Evolutionary conservation across 2,329 filamentous ascomycete genomes (phyloP), one percentile per base, ranked within the genome.

Genomic region (Aaosphaeria arxii): DNA sequence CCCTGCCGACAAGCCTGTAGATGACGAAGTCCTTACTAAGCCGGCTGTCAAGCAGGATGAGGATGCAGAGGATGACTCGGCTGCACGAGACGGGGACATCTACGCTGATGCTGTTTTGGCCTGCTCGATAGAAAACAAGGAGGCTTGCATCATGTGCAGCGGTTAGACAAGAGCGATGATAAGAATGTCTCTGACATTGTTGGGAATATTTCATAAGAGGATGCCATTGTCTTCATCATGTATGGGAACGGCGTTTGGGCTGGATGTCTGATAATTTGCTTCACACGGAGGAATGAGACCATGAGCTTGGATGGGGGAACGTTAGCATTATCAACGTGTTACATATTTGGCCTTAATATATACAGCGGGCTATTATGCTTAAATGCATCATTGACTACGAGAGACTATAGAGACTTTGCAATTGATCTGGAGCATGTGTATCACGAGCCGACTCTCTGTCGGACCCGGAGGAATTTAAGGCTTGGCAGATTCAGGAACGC

Each of bases 81-180:
- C 86, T 55, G 85, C 87, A 57, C 83, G 88, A 7, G 91, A 96
- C 71, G 84, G 83, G 44, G 92, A 99, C 69, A 99, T 99, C 61
- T 99, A 96, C 73, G 92, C 92, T 0, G 89, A 97, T 60, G 89
- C 91, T 49, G 91, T 89, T 11, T 77, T 99, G 69, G 84, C 86
- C 62, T 99, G 94, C 79, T 96, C 91, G 75, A 97, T 99, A 71
- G 91, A 97, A 69, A 96, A 97, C 78, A 90, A 87, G 60, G 94
- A 99, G 71, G 81, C 87, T 42, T 99, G 94, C 71, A 71, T 96
- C 56, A 97, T 99, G 94, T 99, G 94, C 85, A 95, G 89, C 74
- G 92, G 91, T 77, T 97, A 82, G 72, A 49, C 9, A 17, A 24
- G 17, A 24, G 17, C 2, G 17, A n/a, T 44, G 11, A 24, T 46